Base-by-base conservation (phyloP, 768 basidiomycete genomes). In the Lactifluus subvellereus region DNA sequence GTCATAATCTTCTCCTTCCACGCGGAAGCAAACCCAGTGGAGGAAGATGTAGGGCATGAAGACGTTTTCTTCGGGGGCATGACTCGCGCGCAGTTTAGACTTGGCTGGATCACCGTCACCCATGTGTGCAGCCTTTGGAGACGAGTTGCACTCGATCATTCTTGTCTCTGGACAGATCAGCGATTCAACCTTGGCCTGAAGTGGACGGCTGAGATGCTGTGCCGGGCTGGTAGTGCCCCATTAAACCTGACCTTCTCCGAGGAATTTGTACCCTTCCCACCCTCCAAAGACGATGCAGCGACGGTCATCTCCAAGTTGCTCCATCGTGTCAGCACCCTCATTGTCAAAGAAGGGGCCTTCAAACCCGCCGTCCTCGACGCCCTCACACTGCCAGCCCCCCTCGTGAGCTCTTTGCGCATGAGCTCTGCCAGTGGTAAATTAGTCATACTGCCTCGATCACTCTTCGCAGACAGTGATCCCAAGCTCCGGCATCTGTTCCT, bases 51-150 rank as follows among this genome's bases (percentile, higher is more conserved):
- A 14, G 30, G 35, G n/a, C 16, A 50, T 16, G n/a, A 22, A n/a
- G 5, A 32, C 16, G 5, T 40, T 33, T 53, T 30, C 16, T 8
- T 1, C 18, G 48, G 40, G 30, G 35, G 35, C 8, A 51, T 55
- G 47, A 40, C 58, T 10, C 16, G 7, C 5, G 47, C 62, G 11
- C 54, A 60, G 32, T 43, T 22, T 18, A 49, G 33, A 37, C 62
- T 60, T 43, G 57, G 62, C 22, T 64, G 62, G 62, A 59, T 64
- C 52, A 59, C 58, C 27, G 22, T 56, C 18, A 55, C 62, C 22
- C 62, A 64, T 40, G 62, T 64, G 47, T 64, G 62, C 58, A 42
- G 58, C 47, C 32, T 43, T 22, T 64, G 62, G 62, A 59, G 62
- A 51, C 62, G 43, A 30, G 58, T 64, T 4, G 62, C 62, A 20